Conservation (phyloP, 345 rosid genomes). For the Eucalyptus virginea region DNA sequence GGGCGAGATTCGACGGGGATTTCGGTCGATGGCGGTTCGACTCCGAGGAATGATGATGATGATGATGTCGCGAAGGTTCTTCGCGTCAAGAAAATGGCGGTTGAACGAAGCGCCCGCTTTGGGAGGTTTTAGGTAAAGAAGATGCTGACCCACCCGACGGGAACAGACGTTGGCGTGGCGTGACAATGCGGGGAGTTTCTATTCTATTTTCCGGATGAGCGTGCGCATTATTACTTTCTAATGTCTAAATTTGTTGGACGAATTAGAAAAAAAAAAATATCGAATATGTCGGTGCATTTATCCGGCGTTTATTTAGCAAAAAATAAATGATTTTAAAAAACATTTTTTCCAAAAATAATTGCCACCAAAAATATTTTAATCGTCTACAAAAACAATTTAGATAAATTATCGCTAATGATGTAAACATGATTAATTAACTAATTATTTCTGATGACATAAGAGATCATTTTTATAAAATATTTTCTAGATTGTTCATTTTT, state of each 20-base stretch:
- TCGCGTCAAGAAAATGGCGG: neutral
- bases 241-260: neutral
- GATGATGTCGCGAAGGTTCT: neutral
- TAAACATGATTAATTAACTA: neutral
- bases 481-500: neutral
- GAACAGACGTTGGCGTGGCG: neutral
- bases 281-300: neutral
- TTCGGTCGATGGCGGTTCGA: neutral
- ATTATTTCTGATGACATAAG: neutral
- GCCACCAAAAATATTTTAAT: neutral
- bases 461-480: rapidly evolving
- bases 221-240: neutral
- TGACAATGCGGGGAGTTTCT: neutral
- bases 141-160: neutral
- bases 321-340: neutral
- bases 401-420: neutral
- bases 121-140: neutral
- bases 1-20: neutral
- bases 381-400: neutral
- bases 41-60: neutral
- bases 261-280: neutral
- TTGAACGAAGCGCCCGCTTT: neutral
- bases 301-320: rapidly evolving
- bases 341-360: neutral
- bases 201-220: neutral